Evolutionary conservation across 2,329 filamentous ascomycete species (phyloP).

Genomic region (Exophiala lecanii-corni): DNA sequence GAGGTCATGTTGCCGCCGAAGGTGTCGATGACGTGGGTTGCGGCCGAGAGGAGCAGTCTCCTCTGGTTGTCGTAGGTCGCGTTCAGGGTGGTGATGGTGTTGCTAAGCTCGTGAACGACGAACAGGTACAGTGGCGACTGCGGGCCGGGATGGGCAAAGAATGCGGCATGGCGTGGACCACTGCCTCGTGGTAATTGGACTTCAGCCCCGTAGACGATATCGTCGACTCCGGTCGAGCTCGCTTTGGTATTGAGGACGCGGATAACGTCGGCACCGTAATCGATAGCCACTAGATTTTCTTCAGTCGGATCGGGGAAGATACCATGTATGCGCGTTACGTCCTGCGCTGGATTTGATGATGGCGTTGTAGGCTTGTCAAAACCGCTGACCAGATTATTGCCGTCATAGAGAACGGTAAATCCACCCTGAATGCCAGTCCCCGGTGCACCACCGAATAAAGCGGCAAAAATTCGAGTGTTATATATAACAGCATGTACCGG

Average conservation of each 20-base stretch:
- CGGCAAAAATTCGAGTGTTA: not conserved
- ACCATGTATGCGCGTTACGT: conserved; percentile 1
- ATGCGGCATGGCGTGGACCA: conserved; percentile 3
- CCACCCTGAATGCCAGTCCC: conserved; percentile 1
- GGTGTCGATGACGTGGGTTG: conserved; percentile 3
- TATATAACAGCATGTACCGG: conserved; percentile 1
- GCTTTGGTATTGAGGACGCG: not conserved
- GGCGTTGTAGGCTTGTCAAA: not conserved
- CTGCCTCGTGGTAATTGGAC: not conserved
- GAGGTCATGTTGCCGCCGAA: not conserved
- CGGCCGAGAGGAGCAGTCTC: not conserved
- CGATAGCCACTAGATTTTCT: conserved; percentile 1
- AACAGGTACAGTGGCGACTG: conserved; percentile 2
- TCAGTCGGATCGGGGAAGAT: conserved; percentile 1
- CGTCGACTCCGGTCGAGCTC: not conserved
- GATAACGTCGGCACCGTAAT: conserved; percentile 5
- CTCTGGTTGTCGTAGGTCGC: not conserved
- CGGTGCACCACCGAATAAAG: not conserved
- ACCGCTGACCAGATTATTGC: not conserved
- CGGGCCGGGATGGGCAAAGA: not conserved
- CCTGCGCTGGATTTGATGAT: not conserved
- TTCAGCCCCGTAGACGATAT: no score
- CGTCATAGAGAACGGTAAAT: not conserved
- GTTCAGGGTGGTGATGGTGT: conserved; percentile 4
- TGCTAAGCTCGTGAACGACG: not conserved